These are phyloP conservation scores for Trichoderma virens DNA, from an alignment of 495 filamentous ascomycete genomes.

Conservation along the genomic window DNA sequence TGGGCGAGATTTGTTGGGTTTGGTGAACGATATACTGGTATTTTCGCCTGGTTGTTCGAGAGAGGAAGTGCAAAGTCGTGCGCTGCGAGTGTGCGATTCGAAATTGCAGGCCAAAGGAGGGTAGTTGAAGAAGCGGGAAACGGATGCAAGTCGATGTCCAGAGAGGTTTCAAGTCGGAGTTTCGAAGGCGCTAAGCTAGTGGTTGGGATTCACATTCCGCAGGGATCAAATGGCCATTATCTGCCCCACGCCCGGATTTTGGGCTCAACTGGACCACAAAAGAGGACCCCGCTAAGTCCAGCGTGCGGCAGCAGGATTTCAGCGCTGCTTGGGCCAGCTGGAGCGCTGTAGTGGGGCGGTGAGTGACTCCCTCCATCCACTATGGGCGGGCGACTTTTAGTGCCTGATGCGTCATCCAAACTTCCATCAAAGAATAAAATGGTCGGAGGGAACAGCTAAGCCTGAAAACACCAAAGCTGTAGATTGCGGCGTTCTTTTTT, in stretches of 20 bases:
- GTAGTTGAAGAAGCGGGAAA: not conserved
- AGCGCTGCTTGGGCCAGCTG: not conserved
- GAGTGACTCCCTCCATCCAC: not conserved
- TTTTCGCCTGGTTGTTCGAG: not conserved
- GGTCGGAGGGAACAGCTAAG: too few relatives aligned
- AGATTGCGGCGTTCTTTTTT: not conserved
- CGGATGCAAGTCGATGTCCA: not conserved
- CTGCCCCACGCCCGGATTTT: not conserved
- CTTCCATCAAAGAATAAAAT: too few relatives aligned
- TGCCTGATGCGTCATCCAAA: not conserved
- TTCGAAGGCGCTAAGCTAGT: not conserved
- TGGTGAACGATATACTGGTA: not conserved
- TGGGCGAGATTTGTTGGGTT: constrained; percentile 25
- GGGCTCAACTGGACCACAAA: not conserved
- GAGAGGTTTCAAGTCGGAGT: constrained; percentile 4
- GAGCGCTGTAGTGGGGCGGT: not conserved
- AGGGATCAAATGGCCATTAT: not conserved
- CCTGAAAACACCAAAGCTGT: not conserved
- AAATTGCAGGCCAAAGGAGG: not conserved
- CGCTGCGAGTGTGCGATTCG: not conserved
- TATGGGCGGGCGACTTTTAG: not conserved
- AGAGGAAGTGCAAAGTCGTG: not conserved
- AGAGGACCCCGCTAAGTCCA: not conserved
- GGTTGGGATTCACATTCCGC: not conserved
- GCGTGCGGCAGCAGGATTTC: not conserved